Conservation (phyloP, 1,284 basidiomycete genomes). For the Ganoderma leucocontextum region DNA sequence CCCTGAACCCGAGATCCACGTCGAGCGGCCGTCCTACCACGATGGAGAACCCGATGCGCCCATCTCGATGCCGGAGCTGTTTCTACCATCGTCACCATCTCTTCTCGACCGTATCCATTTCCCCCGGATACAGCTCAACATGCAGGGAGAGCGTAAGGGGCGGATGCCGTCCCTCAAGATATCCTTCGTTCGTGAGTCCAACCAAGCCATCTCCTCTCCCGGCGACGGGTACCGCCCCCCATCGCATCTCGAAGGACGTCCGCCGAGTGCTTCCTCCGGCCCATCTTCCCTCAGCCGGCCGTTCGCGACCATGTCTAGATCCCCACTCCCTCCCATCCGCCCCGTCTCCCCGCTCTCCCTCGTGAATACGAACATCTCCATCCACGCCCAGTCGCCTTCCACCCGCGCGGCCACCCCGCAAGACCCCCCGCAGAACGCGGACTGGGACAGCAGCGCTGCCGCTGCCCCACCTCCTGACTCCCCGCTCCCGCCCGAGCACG, state of each 20-base stretch:
- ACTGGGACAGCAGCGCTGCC: background rate
- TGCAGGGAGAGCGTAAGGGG: conserved; percentile 15
- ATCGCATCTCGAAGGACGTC: conserved; percentile 10
- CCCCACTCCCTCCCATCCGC: conserved; percentile 15
- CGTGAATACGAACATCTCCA: conserved; percentile 12
- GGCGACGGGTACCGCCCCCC: background rate
- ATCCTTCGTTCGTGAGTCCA: conserved; percentile 28
- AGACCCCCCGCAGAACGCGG: background rate
- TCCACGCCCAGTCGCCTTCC: conserved; percentile 16
- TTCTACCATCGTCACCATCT: conserved; percentile 9
- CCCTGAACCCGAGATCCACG: conserved; percentile 8
- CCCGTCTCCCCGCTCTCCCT: conserved; percentile 22
- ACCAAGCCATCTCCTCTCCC: conserved; percentile 26
- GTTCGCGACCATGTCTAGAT: conserved; percentile 27
- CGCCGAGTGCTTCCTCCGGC: conserved; percentile 18
- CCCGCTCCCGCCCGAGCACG: background rate
- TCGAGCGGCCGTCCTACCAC: background rate
- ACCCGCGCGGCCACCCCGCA: background rate
- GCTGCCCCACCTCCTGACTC: background rate
- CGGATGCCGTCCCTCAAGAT: conserved; percentile 27
- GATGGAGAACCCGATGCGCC: conserved; percentile 4
- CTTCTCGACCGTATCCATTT: conserved; percentile 19
- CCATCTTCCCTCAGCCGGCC: conserved; percentile 26
- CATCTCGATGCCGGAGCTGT: conserved; percentile 17
- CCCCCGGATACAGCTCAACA: conserved; percentile 16